Evolutionary conservation across 208 protist genomes (phyloP).

Genomic region (Phytomonas sp.): DNA sequence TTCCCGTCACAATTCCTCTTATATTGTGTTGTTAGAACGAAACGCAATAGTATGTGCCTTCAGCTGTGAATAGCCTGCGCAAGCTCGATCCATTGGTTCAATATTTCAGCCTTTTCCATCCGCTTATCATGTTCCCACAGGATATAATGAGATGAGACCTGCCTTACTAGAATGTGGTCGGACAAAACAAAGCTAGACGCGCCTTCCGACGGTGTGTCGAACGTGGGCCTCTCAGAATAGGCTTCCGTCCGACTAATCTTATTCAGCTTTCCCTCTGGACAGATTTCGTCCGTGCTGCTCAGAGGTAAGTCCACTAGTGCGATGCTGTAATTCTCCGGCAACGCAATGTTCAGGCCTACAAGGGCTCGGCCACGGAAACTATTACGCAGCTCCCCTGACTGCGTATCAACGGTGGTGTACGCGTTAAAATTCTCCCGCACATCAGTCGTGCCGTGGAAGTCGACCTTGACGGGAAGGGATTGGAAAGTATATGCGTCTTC

Average conservation of each 20-base stretch:
- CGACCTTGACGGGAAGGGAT: slow-evolving; percentile 50
- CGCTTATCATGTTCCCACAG: slow-evolving; percentile 59
- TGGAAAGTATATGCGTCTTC: slow-evolving; percentile 25
- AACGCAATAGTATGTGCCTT: not conserved
- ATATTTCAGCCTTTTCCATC: slow-evolving; percentile 18
- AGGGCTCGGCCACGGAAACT: slow-evolving; percentile 29
- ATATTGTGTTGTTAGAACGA: not conserved
- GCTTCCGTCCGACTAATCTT: not conserved
- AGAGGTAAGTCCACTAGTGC: slow-evolving; percentile 13
- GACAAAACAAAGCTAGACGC: slow-evolving; percentile 4
- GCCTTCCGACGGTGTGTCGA: slow-evolving; percentile 1
- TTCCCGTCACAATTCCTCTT: not conserved
- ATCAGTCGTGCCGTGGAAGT: slow-evolving; percentile 66
- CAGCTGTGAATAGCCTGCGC: slow-evolving; percentile 26
- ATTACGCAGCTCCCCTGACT: slow-evolving; percentile 8
- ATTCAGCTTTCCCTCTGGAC: not conserved
- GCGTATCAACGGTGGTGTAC: slow-evolving; percentile 15
- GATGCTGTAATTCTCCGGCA: slow-evolving; percentile 28
- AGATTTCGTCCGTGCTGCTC: not conserved
- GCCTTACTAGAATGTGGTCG: slow-evolving; percentile 15
- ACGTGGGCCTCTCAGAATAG: not conserved
- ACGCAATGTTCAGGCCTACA: slow-evolving; percentile 19
- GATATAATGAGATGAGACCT: slow-evolving; percentile 18
- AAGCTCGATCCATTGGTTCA: slow-evolving; percentile 48
- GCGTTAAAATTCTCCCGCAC: slow-evolving; percentile 48